Evolutionary conservation across 176 grass and related monocot species (phyloP), one percentile per base, ranked within the genome.

Genomic region (Eleusine coracana): DNA sequence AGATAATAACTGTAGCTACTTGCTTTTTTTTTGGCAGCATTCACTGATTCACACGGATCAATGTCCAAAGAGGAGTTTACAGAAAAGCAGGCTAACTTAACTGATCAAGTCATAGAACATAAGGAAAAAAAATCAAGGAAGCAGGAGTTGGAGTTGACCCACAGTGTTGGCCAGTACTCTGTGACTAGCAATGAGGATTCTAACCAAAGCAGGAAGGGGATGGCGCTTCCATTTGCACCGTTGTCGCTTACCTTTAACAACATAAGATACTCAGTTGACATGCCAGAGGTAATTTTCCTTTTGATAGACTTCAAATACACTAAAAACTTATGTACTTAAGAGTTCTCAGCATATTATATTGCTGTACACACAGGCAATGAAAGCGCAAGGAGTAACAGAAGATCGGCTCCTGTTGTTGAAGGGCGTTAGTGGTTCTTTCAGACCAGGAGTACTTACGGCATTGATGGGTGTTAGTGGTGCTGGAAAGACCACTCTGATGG

Each of bases 401-500:
- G 92, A 92, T 44, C 85, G 78, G 31, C 73, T 97, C 81, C 63
- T 84, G 10, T 92, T 97, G 78, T 86, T 97, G 66, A 97, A 94
- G 78, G 90, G 88, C 18, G 86, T 97, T 40, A 92, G 90, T 69
- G 92, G 95, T 81, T 92, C 92, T 87, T 97, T 97, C 82, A 91
- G 95, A 77, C 95, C 95, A 39, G 95, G 94, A 80, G 92, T 97
- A 61, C 88, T 97, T 44, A 97, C 94, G 52, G 89, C 94, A 68
- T 76, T 97, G 54, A 97, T 97, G 94, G 94, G 94, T 76, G 89
- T 94, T 55, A 94, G 94, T 80, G 94, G 94, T 31, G 94, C 94
- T 0, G 94, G 94, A 65, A 97, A 97, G 79, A 97, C 94, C 70
- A 97, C 94, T 20, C 85, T 97, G 52, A 97, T 97, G 94, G 94